Percentiles rank a stretch among this genome's conserved stretches.
Evolutionary conservation across 2,329 filamentous ascomycete genomes (phyloP).

Genomic region (Aspergillus alliaceus): DNA sequence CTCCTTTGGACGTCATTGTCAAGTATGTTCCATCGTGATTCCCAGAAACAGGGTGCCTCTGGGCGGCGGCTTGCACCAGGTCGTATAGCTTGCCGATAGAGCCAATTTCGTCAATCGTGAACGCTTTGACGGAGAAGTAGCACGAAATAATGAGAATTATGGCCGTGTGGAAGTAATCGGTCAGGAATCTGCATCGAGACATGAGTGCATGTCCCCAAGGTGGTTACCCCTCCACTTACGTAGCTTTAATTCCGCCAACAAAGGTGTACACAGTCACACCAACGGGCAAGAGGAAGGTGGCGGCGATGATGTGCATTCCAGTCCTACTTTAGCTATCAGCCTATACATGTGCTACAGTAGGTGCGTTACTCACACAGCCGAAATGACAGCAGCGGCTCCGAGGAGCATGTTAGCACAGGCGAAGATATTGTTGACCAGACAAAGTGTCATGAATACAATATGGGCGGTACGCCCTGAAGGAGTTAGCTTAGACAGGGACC

Average conservation of each 20-base stretch:
- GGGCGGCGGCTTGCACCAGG: conserved; percentile 48
- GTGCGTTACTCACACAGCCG: conserved; percentile 29
- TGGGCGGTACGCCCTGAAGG: conserved; percentile 42
- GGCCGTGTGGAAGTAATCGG: conserved; percentile 57
- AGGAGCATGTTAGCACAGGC: conserved; percentile 56
- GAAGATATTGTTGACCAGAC: conserved; percentile 56
- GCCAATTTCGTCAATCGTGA: conserved; percentile 48
- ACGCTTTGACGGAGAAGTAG: conserved; percentile 52
- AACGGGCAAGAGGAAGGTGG: conserved; percentile 47
- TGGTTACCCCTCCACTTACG: conserved; percentile 15
- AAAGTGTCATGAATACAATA: conserved; percentile 54
- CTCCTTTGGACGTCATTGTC: conserved; percentile 56
- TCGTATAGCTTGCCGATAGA: conserved; percentile 53
- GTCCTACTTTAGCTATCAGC: conserved; percentile 32
- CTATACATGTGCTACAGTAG: neutral
- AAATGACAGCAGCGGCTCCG: conserved; percentile 45
- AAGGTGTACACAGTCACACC: conserved; percentile 43
- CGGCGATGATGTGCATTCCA: conserved; percentile 53
- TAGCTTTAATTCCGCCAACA: conserved; percentile 43
- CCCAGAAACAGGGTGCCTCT: conserved; percentile 49
- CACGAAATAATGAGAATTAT: conserved; percentile 53
- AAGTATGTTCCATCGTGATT: conserved; percentile 57
- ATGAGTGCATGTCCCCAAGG: neutral
- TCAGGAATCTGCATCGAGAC: conserved; percentile 38
- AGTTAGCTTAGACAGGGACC: neutral